Conservation (phyloP, 2,329 filamentous ascomycete species). For the Botryotinia calthae region DNA sequence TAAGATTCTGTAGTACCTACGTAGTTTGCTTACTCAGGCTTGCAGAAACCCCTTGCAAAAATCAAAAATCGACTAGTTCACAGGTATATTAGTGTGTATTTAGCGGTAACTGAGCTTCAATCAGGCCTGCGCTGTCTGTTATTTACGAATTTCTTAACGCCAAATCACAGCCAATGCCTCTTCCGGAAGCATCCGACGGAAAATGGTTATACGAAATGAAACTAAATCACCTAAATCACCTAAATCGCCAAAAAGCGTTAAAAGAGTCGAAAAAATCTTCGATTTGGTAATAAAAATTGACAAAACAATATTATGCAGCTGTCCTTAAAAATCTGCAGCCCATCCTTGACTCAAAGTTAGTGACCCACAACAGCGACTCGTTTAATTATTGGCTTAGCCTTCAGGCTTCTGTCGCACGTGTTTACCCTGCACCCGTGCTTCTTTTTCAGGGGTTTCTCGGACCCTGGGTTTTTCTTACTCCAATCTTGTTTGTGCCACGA, state of each 20-base stretch:
- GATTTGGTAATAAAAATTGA: not conserved
- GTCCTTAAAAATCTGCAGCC: not conserved
- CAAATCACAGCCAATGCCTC: not conserved
- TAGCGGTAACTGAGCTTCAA: not conserved
- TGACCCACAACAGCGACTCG: constrained; percentile 16
- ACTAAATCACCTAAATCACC: not conserved
- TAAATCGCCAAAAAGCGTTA: not conserved
- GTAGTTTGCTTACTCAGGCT: constrained; percentile 5
- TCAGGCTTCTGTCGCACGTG: not conserved
- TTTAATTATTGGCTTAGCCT: constrained; percentile 16
- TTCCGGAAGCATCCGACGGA: not conserved
- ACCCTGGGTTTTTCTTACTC: not conserved
- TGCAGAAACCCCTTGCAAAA: not conserved
- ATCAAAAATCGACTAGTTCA: not conserved
- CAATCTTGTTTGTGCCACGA: not conserved
- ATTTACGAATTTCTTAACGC: not conserved
- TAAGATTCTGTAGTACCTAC: not conserved
- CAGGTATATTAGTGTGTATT: not conserved
- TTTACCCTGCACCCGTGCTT: not conserved
- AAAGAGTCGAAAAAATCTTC: not conserved
- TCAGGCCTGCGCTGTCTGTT: not conserved
- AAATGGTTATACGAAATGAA: not conserved
- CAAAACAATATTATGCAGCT: constrained; percentile 10
- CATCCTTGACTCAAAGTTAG: not conserved
- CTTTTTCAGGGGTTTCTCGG: not conserved